Evolutionary conservation across 805 yeast species (phyloP), one percentile per base, ranked within the genome.

Genomic region (Yarrowia bubula): DNA sequence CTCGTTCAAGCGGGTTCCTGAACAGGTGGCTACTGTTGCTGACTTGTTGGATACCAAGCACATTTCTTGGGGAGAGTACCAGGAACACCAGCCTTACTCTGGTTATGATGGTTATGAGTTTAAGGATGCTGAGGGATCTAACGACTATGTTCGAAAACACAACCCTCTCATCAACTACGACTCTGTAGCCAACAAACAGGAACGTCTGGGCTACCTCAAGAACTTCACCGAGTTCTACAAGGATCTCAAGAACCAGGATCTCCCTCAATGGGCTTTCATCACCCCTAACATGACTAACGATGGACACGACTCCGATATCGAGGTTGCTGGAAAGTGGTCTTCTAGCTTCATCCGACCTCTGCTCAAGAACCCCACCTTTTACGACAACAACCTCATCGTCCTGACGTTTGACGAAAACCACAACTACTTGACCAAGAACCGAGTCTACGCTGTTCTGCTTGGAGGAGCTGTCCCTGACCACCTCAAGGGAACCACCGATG

Each of bases 261-360:
- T 82, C 68, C 85, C 85, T 48, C 85, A 83, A 76, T 83, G 82
- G 81, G 68, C 76, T 68, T 77, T 82, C 75, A 77, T 83, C 72
- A 82, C 85, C 47, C 85, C 86, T 66, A 82, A 82, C 75, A 78
- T 81, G 81, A 75, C 82, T 66, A 76, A 81, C 73, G 84, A 83
- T 71, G 86, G 84, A 51, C 83, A 83, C 67, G 83, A 80, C 73
- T 69, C 81, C 46, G 80, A 77, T 69, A 78, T 83, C 64, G 77
- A 76, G 64, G 75, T 78, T 58, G 79, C 84, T 22, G 82, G 82
- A 43, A 66, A 69, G 62, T 83, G 85, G 85, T 70, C 81, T 41
- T 77, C 77, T 65, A 67, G 73, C 65, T 81, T 81, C 77, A 70
- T 83, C 65, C 74, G 72, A 64, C 84, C 84, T 48, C 71, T 80